Base-by-base conservation (phyloP, 83 land plant species). In the Thuja plicata region DNA sequence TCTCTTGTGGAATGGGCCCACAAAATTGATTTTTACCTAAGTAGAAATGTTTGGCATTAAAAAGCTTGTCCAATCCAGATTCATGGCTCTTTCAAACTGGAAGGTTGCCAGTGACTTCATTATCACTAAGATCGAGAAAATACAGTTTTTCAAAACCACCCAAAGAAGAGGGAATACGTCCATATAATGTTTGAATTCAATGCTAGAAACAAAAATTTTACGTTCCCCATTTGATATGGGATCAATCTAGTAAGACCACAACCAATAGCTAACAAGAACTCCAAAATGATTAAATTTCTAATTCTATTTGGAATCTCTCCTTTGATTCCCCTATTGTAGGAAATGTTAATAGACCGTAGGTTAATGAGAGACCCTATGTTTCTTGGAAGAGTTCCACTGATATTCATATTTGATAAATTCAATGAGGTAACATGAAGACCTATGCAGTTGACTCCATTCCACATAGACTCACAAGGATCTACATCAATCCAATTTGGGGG, bases 61-160 rank as follows among this genome's bases (percentile, higher is more conserved):
- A 2, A 30, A 95, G 95, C 89, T 74, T 83, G 84, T 95, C 96
- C 7, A 95, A 88, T 32, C 96, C 96, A 81, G 92, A 84, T 3
- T 80, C 38, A 19, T 46, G 77, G 2, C 46, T 86, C 35, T 83
- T 73, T 37, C 95, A 95, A 27, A 94, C 89, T 0, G 96, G 96
- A 41, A 95, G 89, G 0, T 85, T 35, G 70, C 96, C 96, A 34
- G 24, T 84, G 8, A 95, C 66, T 87, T 92, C 88, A 80, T 95
- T 95, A 46, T 92, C 93, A 3, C 92, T 91, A 5, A 95, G 48
- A 86, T 95, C 96, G 15, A 95, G 88, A 95, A 94, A 95, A 81
- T 89, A 92, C 6, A 95, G 90, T 10, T 94, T 90, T 5, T 87
- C 85, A 12, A 95, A 91, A 15, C 81, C 87, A 41, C 96, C 95